Evolutionary conservation across 2,329 filamentous ascomycete species (phyloP).

Genomic region (Cladophialophora bantiana): DNA sequence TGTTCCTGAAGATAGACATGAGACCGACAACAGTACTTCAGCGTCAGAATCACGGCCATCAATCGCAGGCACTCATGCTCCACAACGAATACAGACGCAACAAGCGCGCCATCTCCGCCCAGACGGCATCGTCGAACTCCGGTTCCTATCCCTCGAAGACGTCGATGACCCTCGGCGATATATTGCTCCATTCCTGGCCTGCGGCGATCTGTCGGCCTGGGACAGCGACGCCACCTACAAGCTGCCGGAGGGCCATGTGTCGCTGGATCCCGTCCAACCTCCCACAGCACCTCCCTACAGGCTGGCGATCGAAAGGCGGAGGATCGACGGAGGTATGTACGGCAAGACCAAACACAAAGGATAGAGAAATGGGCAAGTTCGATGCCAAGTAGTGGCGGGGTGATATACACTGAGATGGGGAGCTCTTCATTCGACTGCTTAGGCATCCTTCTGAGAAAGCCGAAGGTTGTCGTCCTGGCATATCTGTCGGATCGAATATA

Average conservation of each 20-base stretch:
- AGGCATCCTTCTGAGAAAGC: not conserved
- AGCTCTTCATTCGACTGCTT: not conserved
- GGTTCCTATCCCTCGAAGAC: constrained; percentile 51
- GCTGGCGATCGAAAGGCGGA: constrained; percentile 83
- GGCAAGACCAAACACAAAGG: constrained; percentile 67
- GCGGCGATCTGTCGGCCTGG: constrained; percentile 91
- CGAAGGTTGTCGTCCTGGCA: not conserved
- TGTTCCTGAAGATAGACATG: not conserved
- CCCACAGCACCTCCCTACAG: constrained; percentile 97
- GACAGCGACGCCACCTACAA: constrained; percentile 93
- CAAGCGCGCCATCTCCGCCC: constrained; percentile 44
- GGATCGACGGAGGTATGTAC: constrained; percentile 76
- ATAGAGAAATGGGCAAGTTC: not conserved
- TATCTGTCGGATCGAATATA: not conserved
- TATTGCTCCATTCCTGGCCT: constrained; percentile 97
- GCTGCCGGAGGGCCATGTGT: constrained; percentile 83
- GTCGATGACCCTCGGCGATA: constrained; percentile 58
- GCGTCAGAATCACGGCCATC: not conserved
- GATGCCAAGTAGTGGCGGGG: too few species aligned
- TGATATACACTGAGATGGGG: too few species aligned
- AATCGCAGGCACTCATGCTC: not conserved
- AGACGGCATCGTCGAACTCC: constrained; percentile 46
- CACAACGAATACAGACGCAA: constrained; percentile 27
- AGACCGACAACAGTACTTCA: not conserved
- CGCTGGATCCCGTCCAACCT: constrained; percentile 89